Evolutionary conservation across 352 stramenopile genomes (phyloP).

Genomic region (Pythium insidiosum): DNA sequence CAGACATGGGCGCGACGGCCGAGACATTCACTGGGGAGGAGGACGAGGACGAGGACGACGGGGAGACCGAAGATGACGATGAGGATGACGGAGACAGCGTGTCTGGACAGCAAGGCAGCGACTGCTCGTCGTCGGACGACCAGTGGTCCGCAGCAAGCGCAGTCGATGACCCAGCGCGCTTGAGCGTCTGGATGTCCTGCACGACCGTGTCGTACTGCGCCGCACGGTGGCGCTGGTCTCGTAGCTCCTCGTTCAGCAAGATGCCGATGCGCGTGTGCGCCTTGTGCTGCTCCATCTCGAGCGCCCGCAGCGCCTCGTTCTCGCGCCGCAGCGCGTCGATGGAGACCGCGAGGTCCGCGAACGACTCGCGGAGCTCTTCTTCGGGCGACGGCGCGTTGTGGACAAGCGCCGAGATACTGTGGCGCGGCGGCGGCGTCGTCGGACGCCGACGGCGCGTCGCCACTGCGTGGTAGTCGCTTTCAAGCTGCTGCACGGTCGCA

Average conservation of each 20-base stretch:
- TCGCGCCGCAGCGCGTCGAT: slow-evolving; percentile 48
- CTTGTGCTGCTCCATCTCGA: slow-evolving; percentile 54
- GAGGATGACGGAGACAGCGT: too few relatives aligned
- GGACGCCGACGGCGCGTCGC: too few relatives aligned
- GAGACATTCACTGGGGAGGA: too few relatives aligned
- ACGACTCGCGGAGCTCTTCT: slow-evolving; percentile 34
- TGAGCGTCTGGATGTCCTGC: slow-evolving; percentile 1
- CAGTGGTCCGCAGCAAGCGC: not conserved
- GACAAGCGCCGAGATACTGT: slow-evolving; percentile 13
- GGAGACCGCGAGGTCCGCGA: slow-evolving; percentile 37
- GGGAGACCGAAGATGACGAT: too few relatives aligned
- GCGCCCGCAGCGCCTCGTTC: slow-evolving; percentile 39
- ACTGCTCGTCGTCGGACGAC: not conserved
- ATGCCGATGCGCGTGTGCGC: slow-evolving; percentile 42
- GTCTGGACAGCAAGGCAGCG: too few relatives aligned
- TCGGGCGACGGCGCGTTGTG: slow-evolving; percentile 10
- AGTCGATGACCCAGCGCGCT: not conserved
- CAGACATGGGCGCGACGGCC: too few relatives aligned
- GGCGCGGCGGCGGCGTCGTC: slow-evolving; percentile 1
- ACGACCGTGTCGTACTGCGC: slow-evolving; percentile 9
- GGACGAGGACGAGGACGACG: too few relatives aligned
- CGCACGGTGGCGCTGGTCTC: slow-evolving; percentile 17
- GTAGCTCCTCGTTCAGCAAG: slow-evolving; percentile 41
- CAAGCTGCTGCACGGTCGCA: slow-evolving; percentile 32
- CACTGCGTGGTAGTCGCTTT: slow-evolving; percentile 34